These are phyloP conservation scores for Cercospora sp. DNA, from an alignment of 2,329 filamentous ascomycete genomes.

Conservation along the genomic window DNA sequence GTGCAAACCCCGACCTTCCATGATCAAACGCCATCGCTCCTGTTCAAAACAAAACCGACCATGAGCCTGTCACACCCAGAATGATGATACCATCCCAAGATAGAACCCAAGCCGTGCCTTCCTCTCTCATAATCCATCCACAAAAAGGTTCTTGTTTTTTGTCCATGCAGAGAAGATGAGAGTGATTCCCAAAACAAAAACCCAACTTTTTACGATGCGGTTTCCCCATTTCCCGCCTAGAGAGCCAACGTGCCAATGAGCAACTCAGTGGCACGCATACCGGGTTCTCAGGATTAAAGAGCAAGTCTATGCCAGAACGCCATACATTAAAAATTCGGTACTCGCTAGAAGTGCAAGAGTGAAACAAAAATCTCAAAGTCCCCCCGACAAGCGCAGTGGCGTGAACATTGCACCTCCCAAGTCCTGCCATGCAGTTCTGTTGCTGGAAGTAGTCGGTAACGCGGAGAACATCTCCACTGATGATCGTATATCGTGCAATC, in stretches of 20 bases:
- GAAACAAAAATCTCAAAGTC: conserved; percentile 20
- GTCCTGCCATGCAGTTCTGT: conserved; percentile 15
- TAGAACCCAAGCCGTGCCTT: background rate
- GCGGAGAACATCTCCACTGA: conserved; percentile 13
- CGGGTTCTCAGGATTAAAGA: conserved; percentile 13
- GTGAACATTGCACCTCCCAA: conserved; percentile 2
- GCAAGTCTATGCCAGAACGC: conserved; percentile 28
- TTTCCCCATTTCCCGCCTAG: background rate
- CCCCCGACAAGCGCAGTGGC: background rate
- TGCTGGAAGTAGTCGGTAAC: background rate
- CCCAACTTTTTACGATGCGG: background rate
- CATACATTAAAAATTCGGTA: conserved; percentile 21
- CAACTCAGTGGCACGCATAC: conserved; percentile 9
- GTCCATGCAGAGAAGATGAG: background rate
- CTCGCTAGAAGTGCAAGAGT: conserved; percentile 31
- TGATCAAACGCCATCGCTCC: background rate
- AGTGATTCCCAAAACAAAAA: background rate
- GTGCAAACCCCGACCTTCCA: background rate
- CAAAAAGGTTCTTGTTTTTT: background rate
- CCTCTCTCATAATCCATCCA: background rate
- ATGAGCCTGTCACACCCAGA: background rate
- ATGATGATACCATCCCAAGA: background rate
- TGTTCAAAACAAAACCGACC: background rate
- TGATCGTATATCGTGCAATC: conserved; percentile 28
- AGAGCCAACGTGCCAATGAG: conserved; percentile 1